phyloP scores from a whole-genome alignment of 495 filamentous ascomycete genomes.

The Penicillium malachiteum region DNA sequence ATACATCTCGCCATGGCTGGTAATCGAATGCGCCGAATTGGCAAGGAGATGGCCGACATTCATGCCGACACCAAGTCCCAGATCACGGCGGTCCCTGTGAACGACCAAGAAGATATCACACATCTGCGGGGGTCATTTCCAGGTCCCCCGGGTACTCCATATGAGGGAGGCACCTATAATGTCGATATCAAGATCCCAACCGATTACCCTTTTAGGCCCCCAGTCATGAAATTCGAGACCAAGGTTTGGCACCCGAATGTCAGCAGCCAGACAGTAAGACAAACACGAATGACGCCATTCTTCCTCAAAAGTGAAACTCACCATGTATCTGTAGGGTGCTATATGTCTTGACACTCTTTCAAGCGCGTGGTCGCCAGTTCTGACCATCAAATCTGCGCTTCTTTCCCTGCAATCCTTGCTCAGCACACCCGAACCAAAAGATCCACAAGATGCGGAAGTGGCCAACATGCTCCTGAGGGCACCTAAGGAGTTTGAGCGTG shows the following conservation, averaged over 20 bases:
- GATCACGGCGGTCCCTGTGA: slow-evolving; percentile 65
- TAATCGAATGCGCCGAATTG: slow-evolving; percentile 77
- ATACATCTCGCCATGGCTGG: slow-evolving; percentile 59
- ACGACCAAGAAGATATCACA: slow-evolving; percentile 69
- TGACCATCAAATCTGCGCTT: slow-evolving; percentile 93
- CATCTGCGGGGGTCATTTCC: slow-evolving; percentile 81
- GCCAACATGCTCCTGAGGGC: slow-evolving; percentile 83
- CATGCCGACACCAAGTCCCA: slow-evolving; percentile 71
- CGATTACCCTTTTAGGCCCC: slow-evolving; percentile 92
- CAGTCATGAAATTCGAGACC: slow-evolving; percentile 89
- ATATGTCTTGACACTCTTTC: slow-evolving; percentile 96
- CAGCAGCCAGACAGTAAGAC: slow-evolving; percentile 83
- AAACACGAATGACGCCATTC: neutral
- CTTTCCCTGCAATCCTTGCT: slow-evolving; percentile 91
- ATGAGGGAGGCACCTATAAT: slow-evolving; percentile 80
- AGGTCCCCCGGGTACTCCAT: slow-evolving; percentile 90
- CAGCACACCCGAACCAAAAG: slow-evolving; percentile 90
- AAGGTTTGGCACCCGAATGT: slow-evolving; percentile 99
- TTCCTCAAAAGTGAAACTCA: neutral
- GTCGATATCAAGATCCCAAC: slow-evolving; percentile 85
- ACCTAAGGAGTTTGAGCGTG: slow-evolving; percentile 74
- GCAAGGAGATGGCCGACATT: slow-evolving; percentile 91
- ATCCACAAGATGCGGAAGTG: slow-evolving; percentile 96
- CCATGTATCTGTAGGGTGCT: slow-evolving; percentile 63
- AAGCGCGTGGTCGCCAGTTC: slow-evolving; percentile 86